phyloP scores from a whole-genome alignment of 768 basidiomycete genomes.

The Galerina sulciceps region DNA sequence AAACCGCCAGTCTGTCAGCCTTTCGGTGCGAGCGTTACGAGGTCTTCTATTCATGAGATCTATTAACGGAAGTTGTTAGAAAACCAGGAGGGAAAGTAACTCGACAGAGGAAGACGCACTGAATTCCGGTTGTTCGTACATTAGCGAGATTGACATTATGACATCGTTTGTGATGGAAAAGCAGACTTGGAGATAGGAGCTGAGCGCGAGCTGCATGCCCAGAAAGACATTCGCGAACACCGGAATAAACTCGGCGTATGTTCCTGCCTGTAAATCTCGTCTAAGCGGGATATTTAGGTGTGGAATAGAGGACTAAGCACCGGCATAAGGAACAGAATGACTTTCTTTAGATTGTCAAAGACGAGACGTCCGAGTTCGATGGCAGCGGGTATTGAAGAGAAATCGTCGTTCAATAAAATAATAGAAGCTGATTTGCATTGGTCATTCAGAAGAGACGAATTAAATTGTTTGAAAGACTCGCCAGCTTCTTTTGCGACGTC shows the following conservation, averaged over 20 bases:
- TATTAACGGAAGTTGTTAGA: conserved; percentile 1
- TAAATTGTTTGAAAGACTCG: conserved; percentile 2
- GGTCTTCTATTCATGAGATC: conserved; percentile 54
- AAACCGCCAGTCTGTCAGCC: conserved; percentile 52
- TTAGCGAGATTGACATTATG: conserved; percentile 52
- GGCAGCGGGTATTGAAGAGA: conserved; percentile 59
- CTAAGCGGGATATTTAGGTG: conserved; percentile 1
- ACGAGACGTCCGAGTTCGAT: conserved; percentile 63
- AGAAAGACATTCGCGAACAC: conserved; percentile 60
- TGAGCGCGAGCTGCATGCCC: conserved; percentile 62
- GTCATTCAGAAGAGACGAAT: conserved; percentile 6
- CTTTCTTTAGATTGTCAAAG: conserved; percentile 63
- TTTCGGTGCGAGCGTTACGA: conserved; percentile 51
- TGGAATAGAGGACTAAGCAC: conserved; percentile 21
- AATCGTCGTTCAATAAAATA: conserved; percentile 61
- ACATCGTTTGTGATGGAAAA: conserved; percentile 60
- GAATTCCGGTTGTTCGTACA: conserved; percentile 56
- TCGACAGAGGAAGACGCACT: conserved; percentile 28
- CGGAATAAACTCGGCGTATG: conserved; percentile 62
- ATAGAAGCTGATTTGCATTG: conserved; percentile 35
- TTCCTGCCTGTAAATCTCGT: conserved; percentile 42
- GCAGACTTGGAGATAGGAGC: conserved; percentile 58
- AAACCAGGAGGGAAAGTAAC: not conserved
- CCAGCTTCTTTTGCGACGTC: conserved; percentile 62
- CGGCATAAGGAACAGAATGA: conserved; percentile 49